These are phyloP conservation scores for Ampelocalamus luodianensis DNA, from an alignment of 176 grass and related monocot genomes.

Conservation along the genomic window DNA sequence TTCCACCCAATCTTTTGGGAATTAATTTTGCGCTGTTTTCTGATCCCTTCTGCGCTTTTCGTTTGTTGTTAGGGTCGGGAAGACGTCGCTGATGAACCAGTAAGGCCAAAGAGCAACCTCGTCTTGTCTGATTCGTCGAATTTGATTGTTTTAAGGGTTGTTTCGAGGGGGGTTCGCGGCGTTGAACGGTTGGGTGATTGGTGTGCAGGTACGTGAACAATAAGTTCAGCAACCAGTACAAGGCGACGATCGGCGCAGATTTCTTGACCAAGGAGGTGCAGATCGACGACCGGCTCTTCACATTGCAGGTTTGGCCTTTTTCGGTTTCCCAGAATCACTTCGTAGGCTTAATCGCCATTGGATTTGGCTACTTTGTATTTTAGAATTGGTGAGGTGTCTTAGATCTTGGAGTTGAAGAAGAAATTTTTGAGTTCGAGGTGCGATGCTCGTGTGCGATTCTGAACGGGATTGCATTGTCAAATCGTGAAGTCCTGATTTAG, in stretches of 20 bases:
- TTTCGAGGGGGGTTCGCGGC: neutral
- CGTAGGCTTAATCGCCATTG: neutral
- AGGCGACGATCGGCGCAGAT: slow-evolving; percentile 89
- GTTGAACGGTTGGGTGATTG: slow-evolving; percentile 1
- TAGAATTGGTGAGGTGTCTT: neutral
- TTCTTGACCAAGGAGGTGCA: slow-evolving; percentile 96
- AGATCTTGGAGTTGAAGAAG: neutral
- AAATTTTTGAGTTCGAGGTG: neutral
- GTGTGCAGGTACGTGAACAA: slow-evolving; percentile 82
- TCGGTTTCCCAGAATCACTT: neutral
- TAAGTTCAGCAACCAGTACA: slow-evolving; percentile 97
- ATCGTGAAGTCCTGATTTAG: neutral
- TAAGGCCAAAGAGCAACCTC: slow-evolving; percentile 41
- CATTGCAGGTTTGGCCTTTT: slow-evolving; percentile 69
- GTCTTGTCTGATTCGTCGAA: neutral
- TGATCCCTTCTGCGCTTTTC: neutral
- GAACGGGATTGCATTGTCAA: neutral
- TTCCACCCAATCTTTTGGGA: neutral
- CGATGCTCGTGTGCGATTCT: neutral
- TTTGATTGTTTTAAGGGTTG: neutral
- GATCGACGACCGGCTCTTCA: slow-evolving; percentile 90
- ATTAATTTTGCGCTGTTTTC: neutral
- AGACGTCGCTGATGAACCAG: slow-evolving; percentile 99
- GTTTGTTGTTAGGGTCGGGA: slow-evolving; percentile 71
- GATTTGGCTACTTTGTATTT: neutral